phyloP scores from a whole-genome alignment of 2,329 filamentous ascomycete species.

The Phialocephala sp. region DNA sequence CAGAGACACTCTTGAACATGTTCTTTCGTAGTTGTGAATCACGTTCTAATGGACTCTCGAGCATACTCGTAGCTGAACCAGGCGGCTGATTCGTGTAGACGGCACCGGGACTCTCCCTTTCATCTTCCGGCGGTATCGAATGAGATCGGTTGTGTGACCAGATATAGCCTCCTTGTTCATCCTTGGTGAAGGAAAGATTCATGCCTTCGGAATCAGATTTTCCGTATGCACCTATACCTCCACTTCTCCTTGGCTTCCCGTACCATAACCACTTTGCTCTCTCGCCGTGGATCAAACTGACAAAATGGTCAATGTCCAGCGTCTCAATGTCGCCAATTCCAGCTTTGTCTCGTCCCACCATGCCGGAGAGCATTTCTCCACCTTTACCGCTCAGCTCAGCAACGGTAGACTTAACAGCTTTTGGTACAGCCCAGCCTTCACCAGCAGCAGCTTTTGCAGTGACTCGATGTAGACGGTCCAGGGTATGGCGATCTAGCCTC shows the following conservation, averaged over 20 bases:
- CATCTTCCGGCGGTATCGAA: constrained; percentile 58
- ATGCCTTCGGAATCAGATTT: constrained; percentile 53
- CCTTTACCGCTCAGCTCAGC: constrained; percentile 93
- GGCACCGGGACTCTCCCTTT: constrained; percentile 51
- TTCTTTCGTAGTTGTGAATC: constrained; percentile 61
- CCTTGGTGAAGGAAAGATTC: constrained; percentile 60
- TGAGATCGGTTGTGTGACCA: constrained; percentile 57
- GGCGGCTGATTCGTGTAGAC: constrained; percentile 52
- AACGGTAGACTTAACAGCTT: constrained; percentile 93
- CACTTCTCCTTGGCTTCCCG: constrained; percentile 78
- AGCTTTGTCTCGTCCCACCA: constrained; percentile 83
- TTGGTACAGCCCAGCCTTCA: constrained; percentile 90
- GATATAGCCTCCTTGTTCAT: constrained; percentile 55
- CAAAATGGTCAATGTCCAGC: constrained; percentile 83
- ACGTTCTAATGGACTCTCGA: constrained; percentile 60
- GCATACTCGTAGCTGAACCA: constrained; percentile 53
- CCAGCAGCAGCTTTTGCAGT: constrained; percentile 90
- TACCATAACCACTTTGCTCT: constrained; percentile 93
- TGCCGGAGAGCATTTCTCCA: constrained; percentile 94
- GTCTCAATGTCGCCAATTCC: constrained; percentile 94
- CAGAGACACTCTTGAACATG: constrained; percentile 80
- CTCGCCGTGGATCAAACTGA: constrained; percentile 78
- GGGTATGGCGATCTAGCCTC: constrained; percentile 80
- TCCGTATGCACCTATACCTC: constrained; percentile 51
- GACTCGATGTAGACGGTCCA: constrained; percentile 79